Percentiles rank a stretch among this genome's conserved stretches.
These are phyloP conservation scores for Botryotinia convoluta DNA, from an alignment of 2,329 filamentous ascomycete species.

Conservation along the genomic window DNA sequence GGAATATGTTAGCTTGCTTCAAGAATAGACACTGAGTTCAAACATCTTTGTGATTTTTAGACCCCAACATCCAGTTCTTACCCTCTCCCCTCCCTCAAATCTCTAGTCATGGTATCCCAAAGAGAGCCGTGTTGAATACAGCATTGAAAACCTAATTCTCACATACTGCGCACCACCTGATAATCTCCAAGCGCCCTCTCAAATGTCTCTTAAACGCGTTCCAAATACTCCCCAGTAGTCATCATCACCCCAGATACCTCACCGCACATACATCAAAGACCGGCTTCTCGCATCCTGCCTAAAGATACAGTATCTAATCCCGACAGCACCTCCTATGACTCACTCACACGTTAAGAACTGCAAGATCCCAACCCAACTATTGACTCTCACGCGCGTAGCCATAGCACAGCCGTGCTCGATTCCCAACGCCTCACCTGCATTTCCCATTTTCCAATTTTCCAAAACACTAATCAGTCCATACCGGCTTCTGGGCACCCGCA, in stretches of 20 bases:
- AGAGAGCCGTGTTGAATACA: not conserved
- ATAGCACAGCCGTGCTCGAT: not conserved
- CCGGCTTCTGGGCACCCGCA: not conserved
- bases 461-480: not conserved
- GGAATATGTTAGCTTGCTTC: not conserved
- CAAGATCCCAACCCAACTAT: not conserved
- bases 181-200: not conserved
- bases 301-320: not conserved
- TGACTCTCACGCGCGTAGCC: not conserved
- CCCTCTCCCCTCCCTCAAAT: not conserved
- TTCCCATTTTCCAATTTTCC: not conserved
- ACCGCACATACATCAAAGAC: not conserved
- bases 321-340: not conserved
- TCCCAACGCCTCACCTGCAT: not conserved
- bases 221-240: not conserved
- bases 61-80: not conserved
- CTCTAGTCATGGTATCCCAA: not conserved
- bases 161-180: not conserved
- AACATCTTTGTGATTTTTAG: not conserved
- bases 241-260: not conserved
- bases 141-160: not conserved
- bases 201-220: not conserved
- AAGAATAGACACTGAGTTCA: not conserved
- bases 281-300: not conserved
- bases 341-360: not conserved